Evolutionary conservation across 2,329 filamentous ascomycete species (phyloP).

Genomic region (Thelonectria discophora): DNA sequence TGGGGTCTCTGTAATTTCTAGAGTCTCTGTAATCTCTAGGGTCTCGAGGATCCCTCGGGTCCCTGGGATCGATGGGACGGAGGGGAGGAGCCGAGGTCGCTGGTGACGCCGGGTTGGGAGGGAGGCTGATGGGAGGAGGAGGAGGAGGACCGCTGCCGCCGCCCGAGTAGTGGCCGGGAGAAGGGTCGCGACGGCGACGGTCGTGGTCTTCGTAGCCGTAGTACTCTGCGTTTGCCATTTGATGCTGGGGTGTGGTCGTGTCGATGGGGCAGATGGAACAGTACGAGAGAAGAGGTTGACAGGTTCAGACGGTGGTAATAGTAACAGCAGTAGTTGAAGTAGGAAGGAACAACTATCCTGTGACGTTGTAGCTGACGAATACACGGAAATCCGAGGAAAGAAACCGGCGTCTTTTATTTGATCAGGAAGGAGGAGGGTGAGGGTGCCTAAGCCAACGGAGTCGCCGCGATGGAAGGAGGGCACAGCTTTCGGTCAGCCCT

Average conservation of each 20-base stretch:
- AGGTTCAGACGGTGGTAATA: background rate
- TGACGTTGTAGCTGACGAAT: constrained; percentile 7
- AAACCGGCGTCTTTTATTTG: constrained; percentile 13
- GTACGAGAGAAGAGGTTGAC: background rate
- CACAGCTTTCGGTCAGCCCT: constrained; percentile 18
- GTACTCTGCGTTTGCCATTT: constrained; percentile 39
- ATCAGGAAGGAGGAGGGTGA: constrained; percentile 2
- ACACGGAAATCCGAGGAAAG: background rate
- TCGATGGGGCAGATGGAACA: no score
- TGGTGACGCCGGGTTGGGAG: constrained; percentile 27
- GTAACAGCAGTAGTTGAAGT: background rate
- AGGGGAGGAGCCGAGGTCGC: constrained; percentile 27
- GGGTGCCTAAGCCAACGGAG: constrained; percentile 14
- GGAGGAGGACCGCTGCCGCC: constrained; percentile 34
- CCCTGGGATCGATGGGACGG: constrained; percentile 14
- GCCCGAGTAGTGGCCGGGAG: constrained; percentile 46
- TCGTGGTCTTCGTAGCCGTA: constrained; percentile 44
- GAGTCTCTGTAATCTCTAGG: no score
- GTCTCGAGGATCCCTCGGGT: constrained; percentile 25
- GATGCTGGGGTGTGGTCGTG: background rate
- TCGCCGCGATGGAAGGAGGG: constrained; percentile 21
- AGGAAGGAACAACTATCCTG: background rate
- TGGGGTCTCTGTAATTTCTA: background rate
- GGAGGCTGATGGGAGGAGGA: constrained; percentile 18
- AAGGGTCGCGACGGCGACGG: constrained; percentile 42